Percentiles rank a stretch among this genome's conserved stretches.
Evolutionary conservation across 768 basidiomycete species (phyloP).

Genomic region (Auriscalpium microsporum): DNA sequence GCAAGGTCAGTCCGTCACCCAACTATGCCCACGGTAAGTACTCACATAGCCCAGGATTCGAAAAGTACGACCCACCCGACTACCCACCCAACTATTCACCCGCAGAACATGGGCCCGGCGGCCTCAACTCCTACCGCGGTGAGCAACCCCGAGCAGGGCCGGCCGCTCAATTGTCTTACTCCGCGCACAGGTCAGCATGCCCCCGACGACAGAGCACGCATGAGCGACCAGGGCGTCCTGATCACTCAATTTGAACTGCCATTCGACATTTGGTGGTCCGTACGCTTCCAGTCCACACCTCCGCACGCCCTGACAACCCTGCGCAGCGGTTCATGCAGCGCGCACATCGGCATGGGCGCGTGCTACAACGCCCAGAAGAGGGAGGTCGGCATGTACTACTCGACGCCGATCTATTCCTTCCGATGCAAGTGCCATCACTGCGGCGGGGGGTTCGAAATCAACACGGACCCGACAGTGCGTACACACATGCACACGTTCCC

Average conservation of each 20-base stretch:
- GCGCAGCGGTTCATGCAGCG: constrained; percentile 81
- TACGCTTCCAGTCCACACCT: constrained; percentile 5
- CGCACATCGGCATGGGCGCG: constrained; percentile 97
- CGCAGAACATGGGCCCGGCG: constrained; percentile 45
- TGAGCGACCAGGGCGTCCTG: constrained; percentile 91
- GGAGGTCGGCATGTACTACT: constrained; percentile 91
- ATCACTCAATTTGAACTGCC: constrained; percentile 94
- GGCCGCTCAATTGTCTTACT: neutral
- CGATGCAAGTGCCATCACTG: constrained; percentile 98
- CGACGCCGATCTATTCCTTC: constrained; percentile 91
- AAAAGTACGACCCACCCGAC: constrained; percentile 75
- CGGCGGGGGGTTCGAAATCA: constrained; percentile 94
- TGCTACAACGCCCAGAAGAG: constrained; percentile 99
- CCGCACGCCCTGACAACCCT: neutral
- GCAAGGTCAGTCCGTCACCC: constrained; percentile 30
- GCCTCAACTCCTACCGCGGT: constrained; percentile 66
- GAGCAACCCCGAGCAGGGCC: neutral
- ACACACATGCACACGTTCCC: neutral
- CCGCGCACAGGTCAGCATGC: constrained; percentile 75
- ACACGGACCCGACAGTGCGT: constrained; percentile 90
- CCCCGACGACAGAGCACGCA: constrained; percentile 85
- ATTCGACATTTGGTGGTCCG: constrained; percentile 94
- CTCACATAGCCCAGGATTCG: constrained; percentile 41
- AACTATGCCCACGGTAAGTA: neutral
- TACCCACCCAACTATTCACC: constrained; percentile 33